A percentile compares a stretch with the other conserved stretches of the same genome.
phyloP scores from a whole-genome alignment of 2,329 filamentous ascomycete species.

The Fusarium fujikuroi region DNA sequence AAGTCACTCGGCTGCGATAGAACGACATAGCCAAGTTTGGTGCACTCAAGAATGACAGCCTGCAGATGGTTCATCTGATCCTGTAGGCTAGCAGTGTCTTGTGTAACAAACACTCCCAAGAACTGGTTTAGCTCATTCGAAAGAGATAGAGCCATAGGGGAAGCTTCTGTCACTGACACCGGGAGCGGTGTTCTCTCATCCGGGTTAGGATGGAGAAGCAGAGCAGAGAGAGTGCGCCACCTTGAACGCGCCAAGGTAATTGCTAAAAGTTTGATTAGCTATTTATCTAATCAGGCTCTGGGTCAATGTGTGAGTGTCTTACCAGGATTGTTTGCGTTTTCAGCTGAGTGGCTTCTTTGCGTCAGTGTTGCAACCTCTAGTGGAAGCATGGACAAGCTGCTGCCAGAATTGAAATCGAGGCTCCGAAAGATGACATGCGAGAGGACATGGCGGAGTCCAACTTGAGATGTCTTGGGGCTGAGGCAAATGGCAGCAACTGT shows the following conservation, averaged over 20 bases:
- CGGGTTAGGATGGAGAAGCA: slow-evolving; percentile 54
- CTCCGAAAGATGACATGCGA: slow-evolving; percentile 50
- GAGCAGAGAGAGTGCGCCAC: slow-evolving; percentile 57
- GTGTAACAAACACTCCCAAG: slow-evolving; percentile 48
- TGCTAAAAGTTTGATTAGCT: slow-evolving; percentile 6
- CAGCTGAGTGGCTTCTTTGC: slow-evolving; percentile 43
- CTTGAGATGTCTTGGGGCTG: slow-evolving; percentile 46
- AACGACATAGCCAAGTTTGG: slow-evolving; percentile 55
- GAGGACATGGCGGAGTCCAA: slow-evolving; percentile 53
- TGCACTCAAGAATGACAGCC: slow-evolving; percentile 53
- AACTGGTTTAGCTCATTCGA: slow-evolving; percentile 49
- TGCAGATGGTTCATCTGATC: slow-evolving; percentile 53
- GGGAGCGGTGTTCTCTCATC: slow-evolving; percentile 51
- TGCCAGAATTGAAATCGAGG: slow-evolving; percentile 45
- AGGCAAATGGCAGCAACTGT: slow-evolving; percentile 46
- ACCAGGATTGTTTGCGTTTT: slow-evolving; percentile 47
- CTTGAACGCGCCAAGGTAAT: slow-evolving; percentile 50
- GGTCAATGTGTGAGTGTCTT: slow-evolving; percentile 11
- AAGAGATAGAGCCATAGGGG: slow-evolving; percentile 48
- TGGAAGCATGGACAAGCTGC: slow-evolving; percentile 52
- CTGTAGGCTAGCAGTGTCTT: slow-evolving; percentile 40
- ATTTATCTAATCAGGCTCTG: neutral
- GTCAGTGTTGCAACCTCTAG: slow-evolving; percentile 46
- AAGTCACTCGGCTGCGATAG: slow-evolving; percentile 57
- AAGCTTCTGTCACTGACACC: slow-evolving; percentile 43